A percentile compares a stretch with the other conserved stretches of the same genome.
Evolutionary conservation across 202 grass and related monocot genomes (phyloP).

Genomic region (Panicum hallii): DNA sequence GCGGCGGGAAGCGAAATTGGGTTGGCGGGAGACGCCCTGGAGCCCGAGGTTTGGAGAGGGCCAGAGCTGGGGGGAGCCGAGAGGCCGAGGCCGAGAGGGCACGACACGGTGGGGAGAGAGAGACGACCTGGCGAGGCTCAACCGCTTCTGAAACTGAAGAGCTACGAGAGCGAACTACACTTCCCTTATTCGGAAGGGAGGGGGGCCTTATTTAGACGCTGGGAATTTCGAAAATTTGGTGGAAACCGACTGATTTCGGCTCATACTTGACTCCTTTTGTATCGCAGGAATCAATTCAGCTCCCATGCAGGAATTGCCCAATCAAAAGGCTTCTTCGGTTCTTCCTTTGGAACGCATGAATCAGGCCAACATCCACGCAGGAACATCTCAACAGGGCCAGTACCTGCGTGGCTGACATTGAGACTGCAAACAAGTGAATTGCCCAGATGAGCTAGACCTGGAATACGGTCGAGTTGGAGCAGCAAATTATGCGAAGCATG

Average conservation of each 20-base stretch:
- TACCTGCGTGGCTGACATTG: neutral
- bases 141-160: neutral
- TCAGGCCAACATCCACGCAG: neutral
- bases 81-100: neutral
- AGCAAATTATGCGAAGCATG: neutral
- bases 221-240: neutral
- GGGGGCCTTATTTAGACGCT: neutral
- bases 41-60: constrained; percentile 18
- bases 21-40: constrained; percentile 54
- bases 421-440: neutral
- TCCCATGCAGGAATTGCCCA: neutral
- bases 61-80: neutral
- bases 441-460: too few species aligned
- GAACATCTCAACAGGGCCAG: neutral
- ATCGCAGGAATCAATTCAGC: neutral
- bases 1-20: constrained; percentile 49
- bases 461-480: too few species aligned
- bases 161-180: neutral
- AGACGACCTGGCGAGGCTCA: neutral
- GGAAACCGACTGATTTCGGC: neutral
- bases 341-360: neutral
- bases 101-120: neutral
- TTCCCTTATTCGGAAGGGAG: neutral
- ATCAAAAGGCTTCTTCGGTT: too few species aligned
- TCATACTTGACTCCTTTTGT: neutral